A percentile compares a stretch with the other conserved stretches of the same genome.
Conservation (phyloP, 108 stramenopile genomes). For the Nitzschia sp. region DNA sequence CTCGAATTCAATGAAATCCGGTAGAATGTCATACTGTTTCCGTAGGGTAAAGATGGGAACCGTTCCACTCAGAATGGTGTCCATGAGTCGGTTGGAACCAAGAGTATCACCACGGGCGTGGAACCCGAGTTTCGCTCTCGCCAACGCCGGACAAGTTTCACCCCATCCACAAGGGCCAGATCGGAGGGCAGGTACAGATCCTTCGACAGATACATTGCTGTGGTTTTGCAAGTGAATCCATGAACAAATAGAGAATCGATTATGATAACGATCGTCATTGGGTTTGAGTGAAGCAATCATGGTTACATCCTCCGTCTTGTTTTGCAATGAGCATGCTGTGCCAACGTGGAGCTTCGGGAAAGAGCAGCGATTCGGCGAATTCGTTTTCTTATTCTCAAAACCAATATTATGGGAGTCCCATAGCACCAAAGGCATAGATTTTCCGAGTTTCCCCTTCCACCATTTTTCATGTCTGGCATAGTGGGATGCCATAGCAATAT, state of each 20-base stretch:
- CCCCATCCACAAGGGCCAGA: constrained; percentile 18
- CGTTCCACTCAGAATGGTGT: constrained; percentile 32
- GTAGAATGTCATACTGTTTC: constrained; percentile 20
- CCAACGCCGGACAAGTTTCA: constrained; percentile 22
- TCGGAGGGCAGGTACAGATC: not conserved
- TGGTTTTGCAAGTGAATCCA: constrained; percentile 2
- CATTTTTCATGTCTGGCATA: not conserved
- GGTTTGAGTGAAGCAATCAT: constrained; percentile 23
- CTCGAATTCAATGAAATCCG: constrained; percentile 31
- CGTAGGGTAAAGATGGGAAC: constrained; percentile 32
- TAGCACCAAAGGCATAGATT: not conserved
- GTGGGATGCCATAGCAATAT: constrained; percentile 13
- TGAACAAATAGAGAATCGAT: constrained; percentile 15
- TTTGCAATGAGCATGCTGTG: not conserved
- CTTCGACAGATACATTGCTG: not conserved
- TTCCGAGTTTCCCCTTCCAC: constrained; percentile 2
- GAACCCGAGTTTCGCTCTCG: constrained; percentile 22
- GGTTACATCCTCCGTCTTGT: constrained; percentile 22
- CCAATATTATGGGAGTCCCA: constrained; percentile 1
- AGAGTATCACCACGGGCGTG: constrained; percentile 30
- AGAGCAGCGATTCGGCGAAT: constrained; percentile 1
- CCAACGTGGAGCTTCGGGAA: constrained; percentile 12
- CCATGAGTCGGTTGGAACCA: constrained; percentile 20
- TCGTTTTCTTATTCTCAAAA: constrained; percentile 2
- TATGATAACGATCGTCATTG: constrained; percentile 3